Evolutionary conservation across 2,329 filamentous ascomycete species (phyloP).

Genomic region (Coleophoma crateriformis): DNA sequence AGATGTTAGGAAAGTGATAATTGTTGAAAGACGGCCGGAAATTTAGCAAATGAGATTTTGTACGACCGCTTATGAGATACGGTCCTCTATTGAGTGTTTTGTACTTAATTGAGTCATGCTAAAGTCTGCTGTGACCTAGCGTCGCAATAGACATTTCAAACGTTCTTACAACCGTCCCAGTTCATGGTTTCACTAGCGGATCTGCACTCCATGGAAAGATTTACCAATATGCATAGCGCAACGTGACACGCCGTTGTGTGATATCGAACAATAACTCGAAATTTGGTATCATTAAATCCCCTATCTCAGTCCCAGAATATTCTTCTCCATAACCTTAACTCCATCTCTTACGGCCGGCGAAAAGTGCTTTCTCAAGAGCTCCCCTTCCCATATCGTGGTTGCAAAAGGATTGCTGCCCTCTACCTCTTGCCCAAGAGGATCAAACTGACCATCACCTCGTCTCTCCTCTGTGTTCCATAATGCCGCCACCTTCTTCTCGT

Average conservation of each 20-base stretch:
- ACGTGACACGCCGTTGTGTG: not conserved
- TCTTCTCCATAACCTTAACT: constrained; percentile 63
- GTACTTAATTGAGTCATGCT: not conserved
- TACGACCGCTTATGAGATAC: not conserved
- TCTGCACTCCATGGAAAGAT: too few relatives aligned
- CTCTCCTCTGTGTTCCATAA: constrained; percentile 94
- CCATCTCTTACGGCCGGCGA: constrained; percentile 81
- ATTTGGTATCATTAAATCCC: not conserved
- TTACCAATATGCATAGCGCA: not conserved
- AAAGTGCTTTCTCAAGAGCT: constrained; percentile 79
- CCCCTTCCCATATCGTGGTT: constrained; percentile 88
- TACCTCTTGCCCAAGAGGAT: constrained; percentile 65
- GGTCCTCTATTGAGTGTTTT: not conserved
- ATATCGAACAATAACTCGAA: not conserved
- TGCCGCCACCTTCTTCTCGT: constrained; percentile 75
- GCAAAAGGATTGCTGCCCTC: constrained; percentile 90
- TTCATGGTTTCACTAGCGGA: too few relatives aligned
- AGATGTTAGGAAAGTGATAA: constrained; percentile 5
- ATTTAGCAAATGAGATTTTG: not conserved
- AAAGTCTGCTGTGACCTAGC: too few relatives aligned
- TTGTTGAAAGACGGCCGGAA: constrained; percentile 3
- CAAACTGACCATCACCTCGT: constrained; percentile 83
- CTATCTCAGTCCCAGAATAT: constrained; percentile 23
- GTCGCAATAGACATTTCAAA: too few relatives aligned
- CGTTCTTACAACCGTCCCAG: too few relatives aligned